Evolutionary conservation across 768 basidiomycete genomes (phyloP).

Genomic region (Xanthoconium purpureum): DNA sequence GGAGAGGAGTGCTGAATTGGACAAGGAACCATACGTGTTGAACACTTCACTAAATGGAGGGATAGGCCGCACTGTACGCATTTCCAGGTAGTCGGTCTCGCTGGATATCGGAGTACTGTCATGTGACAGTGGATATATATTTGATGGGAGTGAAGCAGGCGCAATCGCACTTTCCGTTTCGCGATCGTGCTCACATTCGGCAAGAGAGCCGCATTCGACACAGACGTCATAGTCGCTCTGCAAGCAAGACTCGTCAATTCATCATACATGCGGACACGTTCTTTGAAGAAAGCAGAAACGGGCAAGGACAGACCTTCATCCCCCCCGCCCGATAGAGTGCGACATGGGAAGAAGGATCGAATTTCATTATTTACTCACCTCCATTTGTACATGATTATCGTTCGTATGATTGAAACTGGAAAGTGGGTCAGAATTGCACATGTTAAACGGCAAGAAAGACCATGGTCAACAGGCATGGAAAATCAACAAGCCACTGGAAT

Average conservation of each 20-base stretch:
- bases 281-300: constrained; percentile 1
- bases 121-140: constrained; percentile 12
- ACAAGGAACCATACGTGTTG: constrained; percentile 73
- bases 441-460: neutral
- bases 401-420: constrained; percentile 70
- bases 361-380: constrained; percentile 45
- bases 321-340: constrained; percentile 19
- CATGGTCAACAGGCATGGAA: neutral
- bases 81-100: constrained; percentile 52
- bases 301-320: constrained; percentile 1
- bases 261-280: neutral
- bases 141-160: neutral
- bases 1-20: constrained; percentile 62
- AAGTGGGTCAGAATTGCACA: constrained; percentile 15
- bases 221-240: constrained; percentile 78
- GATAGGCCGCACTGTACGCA: constrained; percentile 60
- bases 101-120: constrained; percentile 6
- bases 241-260: constrained; percentile 13
- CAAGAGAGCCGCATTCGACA: constrained; percentile 62
- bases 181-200: constrained; percentile 65
- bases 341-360: constrained; percentile 14
- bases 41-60: constrained; percentile 55
- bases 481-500: neutral
- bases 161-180: constrained; percentile 15
- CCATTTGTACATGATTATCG: constrained; percentile 68